These are phyloP conservation scores for Theobroma grandiflorum DNA, from an alignment of 441 rosid species.

Conservation along the genomic window DNA sequence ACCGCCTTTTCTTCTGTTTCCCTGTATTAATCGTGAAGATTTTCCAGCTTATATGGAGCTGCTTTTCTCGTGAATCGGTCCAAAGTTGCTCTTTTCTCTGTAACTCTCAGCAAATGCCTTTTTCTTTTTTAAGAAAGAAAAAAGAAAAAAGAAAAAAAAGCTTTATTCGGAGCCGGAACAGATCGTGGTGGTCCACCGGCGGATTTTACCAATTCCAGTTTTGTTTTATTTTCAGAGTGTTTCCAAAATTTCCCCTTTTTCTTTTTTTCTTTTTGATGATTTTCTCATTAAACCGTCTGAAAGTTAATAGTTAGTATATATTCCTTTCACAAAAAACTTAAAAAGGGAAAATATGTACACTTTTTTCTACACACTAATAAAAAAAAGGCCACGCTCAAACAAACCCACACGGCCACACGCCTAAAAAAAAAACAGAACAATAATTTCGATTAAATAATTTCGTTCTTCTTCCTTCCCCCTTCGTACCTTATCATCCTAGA, in stretches of 20 bases:
- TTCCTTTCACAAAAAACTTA: neutral
- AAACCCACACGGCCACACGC: too few species aligned
- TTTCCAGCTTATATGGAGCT: neutral
- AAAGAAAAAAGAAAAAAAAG: neutral
- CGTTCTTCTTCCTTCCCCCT: neutral
- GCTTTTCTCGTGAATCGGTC: neutral
- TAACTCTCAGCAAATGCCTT: neutral
- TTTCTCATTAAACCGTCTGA: neutral
- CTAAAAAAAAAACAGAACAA: neutral
- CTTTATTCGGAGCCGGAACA: neutral
- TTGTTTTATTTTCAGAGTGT: neutral
- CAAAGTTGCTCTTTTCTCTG: conserved; percentile 3
- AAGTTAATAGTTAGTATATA: neutral
- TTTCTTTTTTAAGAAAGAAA: neutral
- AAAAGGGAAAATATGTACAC: neutral
- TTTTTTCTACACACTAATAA: neutral
- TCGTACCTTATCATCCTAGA: neutral
- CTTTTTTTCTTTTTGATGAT: too few species aligned
- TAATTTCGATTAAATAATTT: neutral
- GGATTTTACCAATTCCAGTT: conserved; percentile 4
- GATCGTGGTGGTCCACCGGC: conserved; percentile 7
- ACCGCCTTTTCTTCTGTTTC: neutral
- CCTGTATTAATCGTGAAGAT: neutral
- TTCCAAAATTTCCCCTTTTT: neutral
- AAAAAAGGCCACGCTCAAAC: too few species aligned